Evolutionary conservation across 148 eudicot species (phyloP).

Genomic region (Agrostemma githago): DNA sequence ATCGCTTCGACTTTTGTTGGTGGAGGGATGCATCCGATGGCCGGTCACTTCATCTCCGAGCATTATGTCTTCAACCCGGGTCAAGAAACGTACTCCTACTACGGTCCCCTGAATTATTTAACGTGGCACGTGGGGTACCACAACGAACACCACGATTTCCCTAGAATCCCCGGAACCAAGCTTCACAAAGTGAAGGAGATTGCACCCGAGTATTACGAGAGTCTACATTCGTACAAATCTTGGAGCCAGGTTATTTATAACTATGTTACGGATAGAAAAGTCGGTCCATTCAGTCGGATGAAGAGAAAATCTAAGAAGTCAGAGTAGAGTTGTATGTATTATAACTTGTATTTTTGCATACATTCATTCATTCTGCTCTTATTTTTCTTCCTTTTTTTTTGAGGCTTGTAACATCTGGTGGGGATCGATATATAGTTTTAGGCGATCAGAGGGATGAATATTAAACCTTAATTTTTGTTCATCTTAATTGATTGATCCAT

Average conservation of each 20-base stretch:
- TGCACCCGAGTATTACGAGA: conserved; percentile 77
- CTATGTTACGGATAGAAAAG: conserved; percentile 64
- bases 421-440: conserved; percentile 16
- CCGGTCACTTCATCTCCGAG: conserved; percentile 91
- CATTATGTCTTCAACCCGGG: conserved; percentile 76
- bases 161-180: conserved; percentile 79
- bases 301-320: conserved; percentile 62
- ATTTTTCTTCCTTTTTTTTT: conserved; percentile 7
- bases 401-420: conserved; percentile 24
- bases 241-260: conserved; percentile 94
- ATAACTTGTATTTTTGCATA: background rate
- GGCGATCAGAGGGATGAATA: conserved; percentile 15
- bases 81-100: conserved; percentile 90
- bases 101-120: conserved; percentile 74
- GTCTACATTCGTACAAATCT: conserved; percentile 58
- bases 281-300: conserved; percentile 84
- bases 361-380: conserved; percentile 5
- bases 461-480: conserved; percentile 10
- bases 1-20: conserved; percentile 86
- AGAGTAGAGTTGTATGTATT: conserved; percentile 30
- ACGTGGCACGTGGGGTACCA: conserved; percentile 97
- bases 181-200: conserved; percentile 87
- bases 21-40: conserved; percentile 96
- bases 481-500: conserved; percentile 16
- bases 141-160: conserved; percentile 96